These are phyloP conservation scores for Stagonosporopsis chrysanthemi DNA, from an alignment of 2,329 filamentous ascomycete species.

Conservation along the genomic window DNA sequence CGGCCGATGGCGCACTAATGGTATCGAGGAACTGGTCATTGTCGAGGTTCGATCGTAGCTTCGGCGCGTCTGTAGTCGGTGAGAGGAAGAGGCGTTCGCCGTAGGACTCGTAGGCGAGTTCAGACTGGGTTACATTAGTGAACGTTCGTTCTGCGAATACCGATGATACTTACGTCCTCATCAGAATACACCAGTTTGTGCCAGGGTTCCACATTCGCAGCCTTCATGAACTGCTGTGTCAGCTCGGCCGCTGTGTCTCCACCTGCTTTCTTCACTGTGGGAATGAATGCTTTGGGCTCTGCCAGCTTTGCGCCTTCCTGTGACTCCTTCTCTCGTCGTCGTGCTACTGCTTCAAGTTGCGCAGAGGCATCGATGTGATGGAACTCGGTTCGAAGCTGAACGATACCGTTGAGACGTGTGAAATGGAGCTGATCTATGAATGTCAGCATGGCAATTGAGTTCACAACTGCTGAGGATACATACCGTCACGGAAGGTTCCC, in stretches of 20 bases:
- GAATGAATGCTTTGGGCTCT: slow-evolving; percentile 79
- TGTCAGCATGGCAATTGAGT: slow-evolving; percentile 12
- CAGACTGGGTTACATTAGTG: slow-evolving; percentile 52
- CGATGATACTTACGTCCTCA: slow-evolving; percentile 65
- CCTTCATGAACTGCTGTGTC: slow-evolving; percentile 77
- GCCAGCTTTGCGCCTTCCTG: slow-evolving; percentile 52
- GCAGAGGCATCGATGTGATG: slow-evolving; percentile 88
- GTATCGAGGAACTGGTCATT: slow-evolving; percentile 68
- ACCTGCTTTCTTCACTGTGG: slow-evolving; percentile 80
- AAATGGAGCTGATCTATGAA: slow-evolving; percentile 81
- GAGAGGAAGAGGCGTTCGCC: slow-evolving; percentile 73
- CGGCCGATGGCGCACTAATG: slow-evolving; percentile 63
- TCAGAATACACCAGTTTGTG: slow-evolving; percentile 79
- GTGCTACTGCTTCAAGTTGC: slow-evolving; percentile 69
- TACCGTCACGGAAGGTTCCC: slow-evolving; percentile 85
- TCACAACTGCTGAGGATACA: slow-evolving; percentile 34
- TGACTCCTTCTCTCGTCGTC: slow-evolving; percentile 55
- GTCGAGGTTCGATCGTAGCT: slow-evolving; percentile 63
- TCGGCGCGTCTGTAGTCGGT: slow-evolving; percentile 51
- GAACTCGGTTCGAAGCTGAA: slow-evolving; percentile 89
- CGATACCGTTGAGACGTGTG: slow-evolving; percentile 80
- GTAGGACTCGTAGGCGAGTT: slow-evolving; percentile 78
- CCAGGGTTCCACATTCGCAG: slow-evolving; percentile 86
- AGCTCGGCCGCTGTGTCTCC: slow-evolving; percentile 72
- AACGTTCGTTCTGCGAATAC: background rate